Conservation (phyloP, 805 yeast genomes). For the Metschnikowia picachoensis region DNA sequence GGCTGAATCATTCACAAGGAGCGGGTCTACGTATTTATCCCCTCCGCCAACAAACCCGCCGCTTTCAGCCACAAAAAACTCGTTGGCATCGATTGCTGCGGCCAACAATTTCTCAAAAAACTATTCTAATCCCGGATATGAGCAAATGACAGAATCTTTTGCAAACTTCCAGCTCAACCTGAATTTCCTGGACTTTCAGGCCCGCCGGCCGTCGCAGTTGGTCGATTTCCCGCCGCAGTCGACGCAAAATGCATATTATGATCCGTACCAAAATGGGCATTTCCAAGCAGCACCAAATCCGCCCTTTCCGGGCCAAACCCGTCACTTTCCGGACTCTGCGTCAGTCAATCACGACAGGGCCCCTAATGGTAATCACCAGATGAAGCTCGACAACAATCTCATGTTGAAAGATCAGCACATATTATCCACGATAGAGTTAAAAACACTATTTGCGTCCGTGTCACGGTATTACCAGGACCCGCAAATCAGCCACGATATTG, state of each 20-base stretch:
- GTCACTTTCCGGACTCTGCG: not conserved
- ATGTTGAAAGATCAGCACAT: slow-evolving; percentile 53
- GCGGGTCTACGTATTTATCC: slow-evolving; percentile 1
- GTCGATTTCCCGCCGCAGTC: slow-evolving; percentile 23
- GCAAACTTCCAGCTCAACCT: slow-evolving; percentile 26
- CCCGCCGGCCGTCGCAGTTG: slow-evolving; percentile 42
- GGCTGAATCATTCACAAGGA: slow-evolving; percentile 56
- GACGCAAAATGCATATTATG: slow-evolving; percentile 4
- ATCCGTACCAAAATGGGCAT: slow-evolving; percentile 7
- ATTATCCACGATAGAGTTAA: slow-evolving; percentile 54
- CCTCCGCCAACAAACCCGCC: not conserved
- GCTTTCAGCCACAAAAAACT: slow-evolving; percentile 7
- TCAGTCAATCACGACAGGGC: not conserved
- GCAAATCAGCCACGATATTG: slow-evolving; percentile 23
- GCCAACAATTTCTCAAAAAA: slow-evolving; percentile 25
- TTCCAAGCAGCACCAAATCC: not conserved
- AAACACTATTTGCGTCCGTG: slow-evolving; percentile 45
- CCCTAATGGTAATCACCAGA: slow-evolving; percentile 9
- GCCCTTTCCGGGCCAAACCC: not conserved
- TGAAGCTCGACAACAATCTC: slow-evolving; percentile 60
- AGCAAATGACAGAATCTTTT: slow-evolving; percentile 30
- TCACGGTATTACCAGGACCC: slow-evolving; percentile 48
- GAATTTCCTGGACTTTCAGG: slow-evolving; percentile 36
- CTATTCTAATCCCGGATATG: slow-evolving; percentile 14
- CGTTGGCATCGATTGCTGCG: slow-evolving; percentile 29